A percentile compares a stretch with the other conserved stretches of the same genome.
Conservation (phyloP, 2,329 filamentous ascomycete genomes). For the Epichloe elymi region DNA sequence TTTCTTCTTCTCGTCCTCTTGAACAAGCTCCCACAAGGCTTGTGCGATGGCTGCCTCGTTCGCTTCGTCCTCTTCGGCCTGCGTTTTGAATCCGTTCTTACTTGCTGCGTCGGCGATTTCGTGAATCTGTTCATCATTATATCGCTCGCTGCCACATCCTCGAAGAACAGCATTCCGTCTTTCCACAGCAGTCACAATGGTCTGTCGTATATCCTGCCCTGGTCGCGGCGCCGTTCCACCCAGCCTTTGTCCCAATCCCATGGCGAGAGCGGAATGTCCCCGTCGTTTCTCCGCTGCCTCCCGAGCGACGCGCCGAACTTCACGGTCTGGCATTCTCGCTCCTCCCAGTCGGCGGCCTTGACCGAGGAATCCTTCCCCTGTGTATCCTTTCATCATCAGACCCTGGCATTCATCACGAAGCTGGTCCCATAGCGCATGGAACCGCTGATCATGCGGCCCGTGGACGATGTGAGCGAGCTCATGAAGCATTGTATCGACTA, state of each 20-base stretch:
- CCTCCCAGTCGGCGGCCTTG: slow-evolving; percentile 64
- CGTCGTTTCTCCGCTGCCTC: slow-evolving; percentile 60
- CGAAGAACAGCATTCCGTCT: slow-evolving; percentile 52
- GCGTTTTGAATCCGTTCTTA: slow-evolving; percentile 63
- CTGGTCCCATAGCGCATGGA: slow-evolving; percentile 80
- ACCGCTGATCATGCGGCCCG: slow-evolving; percentile 70
- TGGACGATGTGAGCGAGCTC: slow-evolving; percentile 82
- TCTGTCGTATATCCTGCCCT: slow-evolving; percentile 55
- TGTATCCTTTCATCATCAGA: slow-evolving; percentile 69
- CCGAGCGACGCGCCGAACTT: slow-evolving; percentile 62
- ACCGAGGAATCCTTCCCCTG: slow-evolving; percentile 76
- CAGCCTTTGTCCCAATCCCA: slow-evolving; percentile 57
- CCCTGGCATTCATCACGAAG: slow-evolving; percentile 74
- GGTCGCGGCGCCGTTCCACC: slow-evolving; percentile 45
- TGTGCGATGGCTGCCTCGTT: slow-evolving; percentile 79
- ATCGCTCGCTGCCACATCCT: slow-evolving; percentile 64
- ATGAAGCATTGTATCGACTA: slow-evolving; percentile 86
- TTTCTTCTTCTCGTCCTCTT: slow-evolving; percentile 51
- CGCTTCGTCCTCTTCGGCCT: slow-evolving; percentile 77
- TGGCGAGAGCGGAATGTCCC: slow-evolving; percentile 37
- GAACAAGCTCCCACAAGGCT: slow-evolving; percentile 73
- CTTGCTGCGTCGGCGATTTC: slow-evolving; percentile 51
- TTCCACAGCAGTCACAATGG: slow-evolving; percentile 60
- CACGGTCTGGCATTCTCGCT: slow-evolving; percentile 47
- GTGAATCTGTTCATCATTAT: slow-evolving; percentile 51